Base-by-base conservation (phyloP, 2,329 filamentous ascomycete species). In the Aspergillus puulaauensis region DNA sequence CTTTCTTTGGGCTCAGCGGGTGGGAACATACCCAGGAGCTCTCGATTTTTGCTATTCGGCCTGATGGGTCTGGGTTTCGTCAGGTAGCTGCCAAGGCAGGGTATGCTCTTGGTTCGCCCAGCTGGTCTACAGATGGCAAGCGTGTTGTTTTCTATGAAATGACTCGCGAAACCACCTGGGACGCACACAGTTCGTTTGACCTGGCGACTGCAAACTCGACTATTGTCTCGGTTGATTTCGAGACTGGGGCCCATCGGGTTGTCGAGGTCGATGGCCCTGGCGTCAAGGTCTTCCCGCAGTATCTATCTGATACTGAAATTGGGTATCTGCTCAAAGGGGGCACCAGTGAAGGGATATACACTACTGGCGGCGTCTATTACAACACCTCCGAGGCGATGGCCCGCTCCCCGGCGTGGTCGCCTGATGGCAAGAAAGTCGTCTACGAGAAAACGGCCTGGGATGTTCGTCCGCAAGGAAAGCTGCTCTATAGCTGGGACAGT, bases 111-210 rank as follows among this genome's bases (percentile, higher is more conserved):
- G 75, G 75, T 4, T 72, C 73, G 2, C 76, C 76, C 3, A 68
- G 73, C 33, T 78, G 70, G 67, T 75, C 73, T 6, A 64, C 65
- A 2, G 73, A 77, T 52, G 73, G 73, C 2, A 64, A 57, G 23
- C 72, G 73, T 9, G 63, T 77, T 46, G 50, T 75, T n/a, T 78
- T 71, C 62, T 75, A 79, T 60, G 72, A 77, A 44, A 71, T 79
- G 59, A 73, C 70, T 2, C 68, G 63, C 0, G 75, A 75, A 54
- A 59, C 67, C 7, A 79, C 76, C 0, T 79, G 71, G 59, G 65
- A 69, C 39, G 69, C 75, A 5, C 78, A 78, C 53, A 59, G 66
- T 15, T 52, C 60, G 2, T 58, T 58, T 9, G 57, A 56, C 3
- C 27, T 64, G 12, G 35, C 33, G 2, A 59, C 57, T 9, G 61